Conservation (phyloP, 208 protist species). For the Leishmania mexicana region DNA sequence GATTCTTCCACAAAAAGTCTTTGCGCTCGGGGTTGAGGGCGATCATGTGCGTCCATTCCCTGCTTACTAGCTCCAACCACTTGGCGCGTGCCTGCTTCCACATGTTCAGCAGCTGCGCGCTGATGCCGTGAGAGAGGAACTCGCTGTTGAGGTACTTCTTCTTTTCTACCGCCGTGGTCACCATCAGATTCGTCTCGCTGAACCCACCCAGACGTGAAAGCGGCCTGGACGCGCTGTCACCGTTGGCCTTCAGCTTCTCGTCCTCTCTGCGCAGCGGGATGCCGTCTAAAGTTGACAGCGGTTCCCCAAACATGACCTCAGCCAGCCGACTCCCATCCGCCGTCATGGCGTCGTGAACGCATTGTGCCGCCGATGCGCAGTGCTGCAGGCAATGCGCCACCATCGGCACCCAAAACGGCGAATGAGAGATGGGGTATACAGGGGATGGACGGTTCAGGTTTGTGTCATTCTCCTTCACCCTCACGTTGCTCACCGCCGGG, state of each 20-base stretch:
- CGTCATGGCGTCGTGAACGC: constrained; percentile 41
- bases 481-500: constrained; percentile 29
- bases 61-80: constrained; percentile 68
- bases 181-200: constrained; percentile 32
- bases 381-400: constrained; percentile 31
- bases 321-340: constrained; percentile 13
- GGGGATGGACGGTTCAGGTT: constrained; percentile 62
- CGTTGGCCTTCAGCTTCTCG: constrained; percentile 42
- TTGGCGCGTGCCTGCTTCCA: constrained; percentile 54
- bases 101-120: constrained; percentile 57
- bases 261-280: constrained; percentile 42
- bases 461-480: constrained; percentile 67
- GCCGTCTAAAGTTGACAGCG: constrained; percentile 48
- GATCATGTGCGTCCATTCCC: constrained; percentile 57
- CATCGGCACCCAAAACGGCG: constrained; percentile 54
- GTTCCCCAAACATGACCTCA: constrained; percentile 67
- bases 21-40: constrained; percentile 48
- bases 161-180: constrained; percentile 44
- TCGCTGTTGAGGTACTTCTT: constrained; percentile 47
- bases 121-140: constrained; percentile 43
- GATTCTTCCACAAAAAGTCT: constrained; percentile 86
- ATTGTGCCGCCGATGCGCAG: constrained; percentile 35
- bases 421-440: constrained; percentile 44
- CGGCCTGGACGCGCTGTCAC: constrained; percentile 15
- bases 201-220: constrained; percentile 54